Conservation (phyloP, 2,329 filamentous ascomycete species). For the Diaporthe humulicola region DNA sequence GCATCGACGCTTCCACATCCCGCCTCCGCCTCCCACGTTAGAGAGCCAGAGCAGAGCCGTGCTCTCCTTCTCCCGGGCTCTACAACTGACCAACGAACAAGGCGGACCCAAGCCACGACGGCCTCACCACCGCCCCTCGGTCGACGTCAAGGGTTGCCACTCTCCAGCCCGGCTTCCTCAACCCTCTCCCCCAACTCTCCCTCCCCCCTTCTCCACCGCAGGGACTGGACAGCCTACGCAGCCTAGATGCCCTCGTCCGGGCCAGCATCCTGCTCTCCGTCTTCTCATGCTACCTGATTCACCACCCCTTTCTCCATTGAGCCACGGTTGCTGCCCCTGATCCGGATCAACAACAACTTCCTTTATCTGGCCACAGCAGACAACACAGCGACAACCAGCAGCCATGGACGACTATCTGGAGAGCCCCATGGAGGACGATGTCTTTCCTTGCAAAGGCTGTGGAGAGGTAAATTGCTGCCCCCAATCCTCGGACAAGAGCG, state of each 20-base stretch:
- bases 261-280: constrained; percentile 14
- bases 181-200: neutral
- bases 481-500: constrained; percentile 41
- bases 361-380: constrained; percentile 7
- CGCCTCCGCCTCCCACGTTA: neutral
- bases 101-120: constrained; percentile 10
- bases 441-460: constrained; percentile 92
- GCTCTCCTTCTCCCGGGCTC: constrained; percentile 5
- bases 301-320: constrained; percentile 27
- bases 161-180: constrained; percentile 10
- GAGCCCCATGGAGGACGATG: constrained; percentile 82
- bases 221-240: neutral
- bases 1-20: constrained; percentile 7
- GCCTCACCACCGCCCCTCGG: constrained; percentile 3
- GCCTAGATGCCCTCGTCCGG: constrained; percentile 27
- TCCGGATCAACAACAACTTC: neutral
- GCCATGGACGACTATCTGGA: constrained; percentile 74
- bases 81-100: neutral
- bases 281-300: constrained; percentile 32
- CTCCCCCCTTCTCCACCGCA: constrained; percentile 3
- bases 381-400: constrained; percentile 54
- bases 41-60: constrained; percentile 19
- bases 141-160: constrained; percentile 5
- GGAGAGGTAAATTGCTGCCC: constrained; percentile 76
- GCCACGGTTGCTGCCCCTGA: constrained; percentile 19